phyloP scores from a whole-genome alignment of 2,329 filamentous ascomycete genomes.

The Colletotrichum caudatum region DNA sequence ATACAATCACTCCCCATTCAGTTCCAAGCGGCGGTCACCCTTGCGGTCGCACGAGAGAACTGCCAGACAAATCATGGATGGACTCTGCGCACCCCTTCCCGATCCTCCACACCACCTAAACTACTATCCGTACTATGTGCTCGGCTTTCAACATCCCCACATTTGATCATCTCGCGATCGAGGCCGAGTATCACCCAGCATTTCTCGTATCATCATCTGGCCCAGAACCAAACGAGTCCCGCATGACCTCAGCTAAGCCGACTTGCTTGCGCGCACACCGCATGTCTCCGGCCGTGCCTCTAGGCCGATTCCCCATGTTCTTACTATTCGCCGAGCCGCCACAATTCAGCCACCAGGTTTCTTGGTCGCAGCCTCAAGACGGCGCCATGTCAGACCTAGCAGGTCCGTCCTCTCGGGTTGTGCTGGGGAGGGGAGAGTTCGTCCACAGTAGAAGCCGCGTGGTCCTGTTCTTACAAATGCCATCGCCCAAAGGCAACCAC shows the following conservation, averaged over 20 bases:
- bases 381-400: conserved; percentile 33
- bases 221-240: conserved; percentile 13
- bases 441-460: background rate
- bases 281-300: conserved; percentile 2
- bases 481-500: conserved; percentile 5
- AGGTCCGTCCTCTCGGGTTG: background rate
- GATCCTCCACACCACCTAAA: conserved; percentile 34
- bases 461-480: background rate
- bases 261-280: conserved; percentile 12
- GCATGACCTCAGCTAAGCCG: conserved; percentile 39
- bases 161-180: conserved; percentile 28
- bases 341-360: conserved; percentile 25
- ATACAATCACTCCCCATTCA: conserved; percentile 17
- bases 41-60: conserved; percentile 26
- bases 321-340: conserved; percentile 31
- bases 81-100: conserved; percentile 36
- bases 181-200: conserved; percentile 21
- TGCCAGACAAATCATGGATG: conserved; percentile 38
- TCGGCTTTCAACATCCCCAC: conserved; percentile 32
- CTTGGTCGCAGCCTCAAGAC: conserved; percentile 29
- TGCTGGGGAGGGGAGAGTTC: background rate
- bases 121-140: background rate
- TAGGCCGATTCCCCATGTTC: conserved; percentile 21
- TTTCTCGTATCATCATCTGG: conserved; percentile 34
- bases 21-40: conserved; percentile 24